Evolutionary conservation across 78 protist genomes (phyloP).

Genomic region (Dictyostelium capitatum): DNA sequence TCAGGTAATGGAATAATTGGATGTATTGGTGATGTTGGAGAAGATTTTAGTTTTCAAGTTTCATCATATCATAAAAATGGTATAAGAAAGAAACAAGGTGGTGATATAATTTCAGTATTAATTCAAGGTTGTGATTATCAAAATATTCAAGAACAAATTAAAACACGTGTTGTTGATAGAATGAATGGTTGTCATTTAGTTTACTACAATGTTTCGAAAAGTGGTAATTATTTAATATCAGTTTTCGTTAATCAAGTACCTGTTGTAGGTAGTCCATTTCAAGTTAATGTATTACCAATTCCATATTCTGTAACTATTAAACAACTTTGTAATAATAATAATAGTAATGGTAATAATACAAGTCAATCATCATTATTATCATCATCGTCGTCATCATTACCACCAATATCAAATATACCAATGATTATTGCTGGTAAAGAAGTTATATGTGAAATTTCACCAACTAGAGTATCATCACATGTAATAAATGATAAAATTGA

Average conservation of each 20-base stretch:
- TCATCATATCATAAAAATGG: constrained; percentile 31
- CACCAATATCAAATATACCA: not conserved
- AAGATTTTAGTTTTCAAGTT: constrained; percentile 53
- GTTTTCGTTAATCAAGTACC: constrained; percentile 67
- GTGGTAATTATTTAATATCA: constrained; percentile 33
- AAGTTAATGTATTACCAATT: constrained; percentile 25
- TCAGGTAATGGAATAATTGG: constrained; percentile 37
- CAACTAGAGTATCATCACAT: constrained; percentile 5
- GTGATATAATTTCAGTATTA: constrained; percentile 29
- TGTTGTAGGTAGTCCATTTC: constrained; percentile 35
- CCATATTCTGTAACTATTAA: not conserved
- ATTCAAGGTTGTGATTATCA: constrained; percentile 70
- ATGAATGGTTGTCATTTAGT: constrained; percentile 44
- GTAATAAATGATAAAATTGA: constrained; percentile 32
- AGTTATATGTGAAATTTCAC: constrained; percentile 35
- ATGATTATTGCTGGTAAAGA: constrained; percentile 24
- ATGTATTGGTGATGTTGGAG: constrained; percentile 52
- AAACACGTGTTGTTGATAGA: constrained; percentile 27
- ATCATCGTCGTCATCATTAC: not conserved
- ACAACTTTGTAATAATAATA: not conserved
- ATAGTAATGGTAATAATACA: not conserved
- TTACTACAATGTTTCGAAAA: constrained; percentile 25
- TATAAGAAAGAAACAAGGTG: constrained; percentile 30
- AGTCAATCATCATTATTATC: not conserved
- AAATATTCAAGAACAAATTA: constrained; percentile 37